Percentiles rank a stretch among this genome's conserved stretches.
Conservation (phyloP, 2,329 filamentous ascomycete species). For the Ilyonectria sp. region DNA sequence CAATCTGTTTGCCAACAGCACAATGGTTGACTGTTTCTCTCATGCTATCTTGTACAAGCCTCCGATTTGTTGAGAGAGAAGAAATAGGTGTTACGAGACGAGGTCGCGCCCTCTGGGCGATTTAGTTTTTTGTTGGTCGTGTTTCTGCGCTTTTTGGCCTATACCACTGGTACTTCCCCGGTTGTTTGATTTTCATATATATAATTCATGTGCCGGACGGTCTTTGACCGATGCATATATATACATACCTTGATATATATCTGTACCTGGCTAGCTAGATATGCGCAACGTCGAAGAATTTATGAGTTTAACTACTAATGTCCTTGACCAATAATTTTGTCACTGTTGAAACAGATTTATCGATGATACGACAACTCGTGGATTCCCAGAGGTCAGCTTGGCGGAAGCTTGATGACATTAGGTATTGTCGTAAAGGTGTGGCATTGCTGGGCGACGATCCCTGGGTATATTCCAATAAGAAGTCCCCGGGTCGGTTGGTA, state of each 20-base stretch:
- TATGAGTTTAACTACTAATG: slow-evolving; percentile 34
- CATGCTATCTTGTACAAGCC: slow-evolving; percentile 19
- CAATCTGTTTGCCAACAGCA: slow-evolving; percentile 19
- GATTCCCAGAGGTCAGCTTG: not conserved
- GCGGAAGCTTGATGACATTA: not conserved
- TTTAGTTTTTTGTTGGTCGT: slow-evolving; percentile 26
- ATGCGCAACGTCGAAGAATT: slow-evolving; percentile 33
- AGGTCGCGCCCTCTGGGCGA: slow-evolving; percentile 4
- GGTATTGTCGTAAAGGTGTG: slow-evolving; percentile 10
- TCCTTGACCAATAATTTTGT: not conserved
- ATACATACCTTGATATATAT: slow-evolving; percentile 32
- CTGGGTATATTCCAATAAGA: slow-evolving; percentile 17
- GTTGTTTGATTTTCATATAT: slow-evolving; percentile 29
- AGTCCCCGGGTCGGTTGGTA: slow-evolving; percentile 13
- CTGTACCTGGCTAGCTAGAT: slow-evolving; percentile 36
- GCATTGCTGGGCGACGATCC: slow-evolving; percentile 21
- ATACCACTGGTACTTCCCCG: slow-evolving; percentile 16
- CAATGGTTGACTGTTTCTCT: slow-evolving; percentile 20
- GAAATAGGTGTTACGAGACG: slow-evolving; percentile 26
- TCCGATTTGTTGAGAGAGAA: slow-evolving; percentile 21
- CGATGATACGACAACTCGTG: not conserved
- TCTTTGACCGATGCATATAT: slow-evolving; percentile 31
- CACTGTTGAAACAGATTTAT: too few relatives aligned
- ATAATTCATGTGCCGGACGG: slow-evolving; percentile 36
- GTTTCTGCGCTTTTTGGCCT: slow-evolving; percentile 24